Evolutionary conservation across 768 basidiomycete species (phyloP).

Genomic region (Suillus tomentosus): DNA sequence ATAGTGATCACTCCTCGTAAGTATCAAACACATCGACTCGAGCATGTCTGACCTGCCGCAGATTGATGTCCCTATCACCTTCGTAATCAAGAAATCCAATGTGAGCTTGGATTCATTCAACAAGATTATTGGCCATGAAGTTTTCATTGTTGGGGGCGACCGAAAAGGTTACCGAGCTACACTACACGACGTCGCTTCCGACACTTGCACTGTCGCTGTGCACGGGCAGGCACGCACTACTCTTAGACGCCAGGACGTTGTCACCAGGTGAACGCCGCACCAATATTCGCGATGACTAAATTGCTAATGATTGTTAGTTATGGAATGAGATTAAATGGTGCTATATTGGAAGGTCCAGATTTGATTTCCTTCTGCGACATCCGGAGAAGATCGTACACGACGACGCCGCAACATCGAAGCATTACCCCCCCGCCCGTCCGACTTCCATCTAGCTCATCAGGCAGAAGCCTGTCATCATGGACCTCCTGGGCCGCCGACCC

Average conservation of each 20-base stretch:
- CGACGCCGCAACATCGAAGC: neutral
- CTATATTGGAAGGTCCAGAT: neutral
- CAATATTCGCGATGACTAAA: neutral
- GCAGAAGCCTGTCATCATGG: neutral
- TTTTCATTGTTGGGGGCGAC: neutral
- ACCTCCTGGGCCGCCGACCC: neutral
- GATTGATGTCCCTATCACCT: neutral
- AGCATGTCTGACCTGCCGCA: neutral
- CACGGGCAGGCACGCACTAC: neutral
- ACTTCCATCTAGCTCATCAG: neutral
- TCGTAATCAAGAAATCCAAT: neutral
- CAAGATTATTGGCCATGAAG: neutral
- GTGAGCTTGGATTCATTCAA: neutral
- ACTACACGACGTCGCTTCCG: neutral
- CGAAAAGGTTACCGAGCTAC: neutral
- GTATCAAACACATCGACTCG: neutral
- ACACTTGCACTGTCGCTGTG: neutral
- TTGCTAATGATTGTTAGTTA: neutral
- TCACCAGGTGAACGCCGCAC: neutral
- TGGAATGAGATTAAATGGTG: constrained; percentile 2
- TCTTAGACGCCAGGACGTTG: neutral
- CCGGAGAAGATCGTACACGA: neutral
- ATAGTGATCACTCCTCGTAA: neutral
- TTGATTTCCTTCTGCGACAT: neutral
- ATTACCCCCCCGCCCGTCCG: neutral